These are phyloP conservation scores for Cladosporium austrohemisphaericum DNA, from an alignment of 2,329 filamentous ascomycete genomes.

Conservation along the genomic window DNA sequence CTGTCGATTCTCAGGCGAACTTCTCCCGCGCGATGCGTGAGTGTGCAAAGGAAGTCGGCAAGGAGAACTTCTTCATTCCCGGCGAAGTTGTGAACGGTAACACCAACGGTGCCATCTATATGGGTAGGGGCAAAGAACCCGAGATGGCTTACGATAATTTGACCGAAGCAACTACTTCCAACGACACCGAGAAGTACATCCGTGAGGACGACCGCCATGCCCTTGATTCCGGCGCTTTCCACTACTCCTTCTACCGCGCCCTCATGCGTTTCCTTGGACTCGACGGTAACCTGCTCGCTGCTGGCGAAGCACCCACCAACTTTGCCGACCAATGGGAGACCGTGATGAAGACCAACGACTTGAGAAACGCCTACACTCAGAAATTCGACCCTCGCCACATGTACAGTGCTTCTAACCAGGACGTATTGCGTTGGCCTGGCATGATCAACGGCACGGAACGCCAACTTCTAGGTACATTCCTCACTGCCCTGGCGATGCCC, in stretches of 20 bases:
- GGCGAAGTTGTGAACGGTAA: slow-evolving; percentile 64
- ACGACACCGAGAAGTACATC: slow-evolving; percentile 48
- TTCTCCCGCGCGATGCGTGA: slow-evolving; percentile 56
- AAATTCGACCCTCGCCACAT: slow-evolving; percentile 62
- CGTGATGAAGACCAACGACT: slow-evolving; percentile 57
- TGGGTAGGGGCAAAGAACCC: slow-evolving; percentile 60
- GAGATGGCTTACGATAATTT: slow-evolving; percentile 48
- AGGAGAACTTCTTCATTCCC: slow-evolving; percentile 61
- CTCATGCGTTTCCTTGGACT: slow-evolving; percentile 59
- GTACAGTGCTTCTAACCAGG: slow-evolving; percentile 63
- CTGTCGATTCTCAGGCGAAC: slow-evolving; percentile 57
- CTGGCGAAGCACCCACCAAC: slow-evolving; percentile 52
- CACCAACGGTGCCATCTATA: slow-evolving; percentile 56
- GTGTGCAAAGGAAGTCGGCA: slow-evolving; percentile 56
- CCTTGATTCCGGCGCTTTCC: slow-evolving; percentile 59
- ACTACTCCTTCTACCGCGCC: slow-evolving; percentile 62
- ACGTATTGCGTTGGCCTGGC: slow-evolving; percentile 62
- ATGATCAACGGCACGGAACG: slow-evolving; percentile 55
- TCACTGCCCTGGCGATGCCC: slow-evolving; percentile 58
- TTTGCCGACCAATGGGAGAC: slow-evolving; percentile 54
- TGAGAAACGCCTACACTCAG: slow-evolving; percentile 58
- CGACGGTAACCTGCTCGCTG: slow-evolving; percentile 54
- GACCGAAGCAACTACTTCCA: slow-evolving; percentile 48
- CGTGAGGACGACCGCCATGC: slow-evolving; percentile 51
- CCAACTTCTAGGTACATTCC: slow-evolving; percentile 55